Evolutionary conservation across 2,329 filamentous ascomycete species (phyloP).

Genomic region (Colletotrichum chrysophilum): DNA sequence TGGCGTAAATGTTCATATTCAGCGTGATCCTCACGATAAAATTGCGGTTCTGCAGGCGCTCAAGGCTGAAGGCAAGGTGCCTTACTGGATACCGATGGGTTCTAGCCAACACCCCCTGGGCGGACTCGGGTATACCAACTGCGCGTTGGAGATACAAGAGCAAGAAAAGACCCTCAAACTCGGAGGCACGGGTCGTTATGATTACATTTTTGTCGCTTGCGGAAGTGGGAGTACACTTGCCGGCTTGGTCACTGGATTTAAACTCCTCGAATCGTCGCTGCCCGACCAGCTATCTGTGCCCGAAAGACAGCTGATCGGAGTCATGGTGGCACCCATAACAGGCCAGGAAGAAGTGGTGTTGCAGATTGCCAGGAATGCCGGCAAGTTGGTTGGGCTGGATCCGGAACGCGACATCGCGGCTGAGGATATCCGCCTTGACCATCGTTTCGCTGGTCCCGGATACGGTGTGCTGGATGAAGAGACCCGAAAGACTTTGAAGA

Average conservation of each 20-base stretch:
- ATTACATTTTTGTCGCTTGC: not conserved
- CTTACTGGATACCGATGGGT: not conserved
- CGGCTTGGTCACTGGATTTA: not conserved
- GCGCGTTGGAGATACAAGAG: not conserved
- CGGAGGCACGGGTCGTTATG: not conserved
- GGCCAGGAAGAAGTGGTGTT: not conserved
- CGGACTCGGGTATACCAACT: not conserved
- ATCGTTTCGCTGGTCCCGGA: not conserved
- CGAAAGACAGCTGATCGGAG: not conserved
- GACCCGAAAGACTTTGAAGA: not conserved
- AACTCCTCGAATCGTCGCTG: not conserved
- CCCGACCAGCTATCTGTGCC: not conserved
- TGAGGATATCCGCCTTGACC: not conserved
- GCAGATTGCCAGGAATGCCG: not conserved
- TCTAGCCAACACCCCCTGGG: not conserved
- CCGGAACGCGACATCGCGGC: not conserved
- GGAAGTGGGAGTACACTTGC: not conserved
- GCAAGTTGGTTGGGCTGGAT: not conserved
- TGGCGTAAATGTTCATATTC: not conserved
- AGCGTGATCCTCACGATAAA: not conserved
- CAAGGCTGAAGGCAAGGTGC: not conserved
- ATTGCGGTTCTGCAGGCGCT: not conserved
- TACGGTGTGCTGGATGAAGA: not conserved
- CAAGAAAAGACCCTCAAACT: not conserved
- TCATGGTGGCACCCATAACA: not conserved